Base-by-base conservation (phyloP, 2,329 filamentous ascomycete genomes). In the Botrytis pseudocinerea region DNA sequence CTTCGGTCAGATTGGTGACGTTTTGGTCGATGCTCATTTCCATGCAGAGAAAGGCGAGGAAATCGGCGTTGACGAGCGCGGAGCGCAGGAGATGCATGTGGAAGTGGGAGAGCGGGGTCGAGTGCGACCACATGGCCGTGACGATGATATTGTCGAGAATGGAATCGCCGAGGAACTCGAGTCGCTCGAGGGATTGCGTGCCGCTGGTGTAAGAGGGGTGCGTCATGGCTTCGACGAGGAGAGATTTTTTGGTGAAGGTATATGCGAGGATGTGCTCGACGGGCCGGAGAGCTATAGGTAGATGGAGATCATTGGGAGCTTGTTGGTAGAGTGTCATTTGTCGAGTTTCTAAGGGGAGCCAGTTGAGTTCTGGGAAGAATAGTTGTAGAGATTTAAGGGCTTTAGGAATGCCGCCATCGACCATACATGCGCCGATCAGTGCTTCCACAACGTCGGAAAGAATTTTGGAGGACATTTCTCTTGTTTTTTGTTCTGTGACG, bases 381-480 rank as follows among this genome's bases (percentile, higher is more conserved):
- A 90, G 80, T 4, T 86, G 84, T 20, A 96, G 86, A 80, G 91
- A 94, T 2, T 82, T 77, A 25, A 91, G 82, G 0, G 91, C 92
- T 76, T 89, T 91, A 0, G 83, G 65, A 22, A 92, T 83, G 0
- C 92, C 92, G 1, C 93, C 92, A 70, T 93, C 88, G 1, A 92
- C 74, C 77, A 88, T 94, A 0, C 92, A 88, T 0, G 90, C 92
- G 1, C 94, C 95, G 32, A 98, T 91, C 0, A 98, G 84, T 0
- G 95, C 89, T 80, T 98, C 95, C 0, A 97, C 87, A 0, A 98
- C 91, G 78, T 98, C 95, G 5, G 95, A 95, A 12, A 98, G 86
- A 0, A 89, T 89, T 80, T 98, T 98, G 1, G 90, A 92, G 0
- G 93, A 92, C 46, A 94, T 79, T 63, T 78, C 82, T 74, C 71